phyloP scores from a whole-genome alignment of 1,284 basidiomycete genomes.

The Papiliotrema flavescens region DNA sequence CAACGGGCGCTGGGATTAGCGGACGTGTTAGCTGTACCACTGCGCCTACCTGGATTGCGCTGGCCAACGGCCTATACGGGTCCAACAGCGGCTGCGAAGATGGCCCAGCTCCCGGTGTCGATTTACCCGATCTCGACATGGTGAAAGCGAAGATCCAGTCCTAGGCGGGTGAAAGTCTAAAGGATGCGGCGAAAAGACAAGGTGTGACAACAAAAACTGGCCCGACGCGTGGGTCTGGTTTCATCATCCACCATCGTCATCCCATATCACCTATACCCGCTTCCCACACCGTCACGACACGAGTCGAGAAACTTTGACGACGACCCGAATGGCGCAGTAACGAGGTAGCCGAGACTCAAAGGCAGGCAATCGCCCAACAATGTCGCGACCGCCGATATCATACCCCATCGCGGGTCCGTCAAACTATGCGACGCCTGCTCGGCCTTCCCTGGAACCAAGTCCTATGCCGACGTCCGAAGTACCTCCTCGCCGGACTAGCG shows the following conservation, averaged over 20 bases:
- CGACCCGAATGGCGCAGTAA: too few species aligned
- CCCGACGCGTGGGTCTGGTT: too few species aligned
- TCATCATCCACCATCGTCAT: too few species aligned
- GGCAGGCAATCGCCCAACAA: too few species aligned
- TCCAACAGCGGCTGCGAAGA: conserved; percentile 7
- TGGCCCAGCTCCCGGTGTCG: background rate
- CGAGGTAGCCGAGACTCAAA: too few species aligned
- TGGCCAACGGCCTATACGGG: conserved; percentile 22
- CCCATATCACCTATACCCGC: too few species aligned
- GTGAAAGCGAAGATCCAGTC: background rate
- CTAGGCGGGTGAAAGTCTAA: background rate
- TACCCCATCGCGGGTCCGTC: conserved; percentile 18
- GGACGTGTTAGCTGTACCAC: background rate
- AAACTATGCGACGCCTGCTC: conserved; percentile 1
- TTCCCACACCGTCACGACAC: too few species aligned
- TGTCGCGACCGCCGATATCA: conserved; percentile 32
- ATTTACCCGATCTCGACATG: background rate
- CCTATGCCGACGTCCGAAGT: too few species aligned
- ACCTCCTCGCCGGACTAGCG: too few species aligned
- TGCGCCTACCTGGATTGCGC: conserved; percentile 24
- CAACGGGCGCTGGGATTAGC: conserved; percentile 15
- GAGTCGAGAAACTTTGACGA: too few species aligned
- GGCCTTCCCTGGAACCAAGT: conserved; percentile 1
- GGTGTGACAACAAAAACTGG: too few species aligned
- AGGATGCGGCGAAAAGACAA: too few species aligned